A percentile compares a stretch with the other conserved stretches of the same genome.
Conservation (phyloP, 352 stramenopile species). For the Globisporangium paroecandrum region DNA sequence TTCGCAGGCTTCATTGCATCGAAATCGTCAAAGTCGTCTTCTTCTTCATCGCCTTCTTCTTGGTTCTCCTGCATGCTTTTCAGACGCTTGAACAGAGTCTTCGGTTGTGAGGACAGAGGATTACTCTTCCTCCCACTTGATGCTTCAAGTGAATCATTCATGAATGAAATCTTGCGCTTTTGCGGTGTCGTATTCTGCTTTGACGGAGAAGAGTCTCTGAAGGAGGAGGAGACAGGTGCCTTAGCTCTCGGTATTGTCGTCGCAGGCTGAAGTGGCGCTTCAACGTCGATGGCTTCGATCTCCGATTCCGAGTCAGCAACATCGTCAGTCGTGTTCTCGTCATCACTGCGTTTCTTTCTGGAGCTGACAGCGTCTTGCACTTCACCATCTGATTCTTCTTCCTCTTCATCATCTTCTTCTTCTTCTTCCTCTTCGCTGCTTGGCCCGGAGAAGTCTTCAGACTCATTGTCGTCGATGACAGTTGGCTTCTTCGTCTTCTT, state of each 20-base stretch:
- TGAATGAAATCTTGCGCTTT: slow-evolving; percentile 20
- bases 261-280: slow-evolving; percentile 4
- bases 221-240: neutral
- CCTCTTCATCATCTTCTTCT: slow-evolving; percentile 22
- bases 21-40: slow-evolving; percentile 20
- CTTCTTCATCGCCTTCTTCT: slow-evolving; percentile 19
- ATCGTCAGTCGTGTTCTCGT: slow-evolving; percentile 23
- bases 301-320: slow-evolving; percentile 14
- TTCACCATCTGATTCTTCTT: slow-evolving; percentile 6
- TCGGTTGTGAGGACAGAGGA: slow-evolving; percentile 3
- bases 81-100: slow-evolving; percentile 26
- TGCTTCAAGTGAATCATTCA: slow-evolving; percentile 1
- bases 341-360: slow-evolving; percentile 28
- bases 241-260: neutral
- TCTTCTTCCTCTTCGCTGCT: slow-evolving; percentile 33
- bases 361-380: neutral
- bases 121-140: neutral
- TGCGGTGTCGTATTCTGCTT: neutral
- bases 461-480: slow-evolving; percentile 47
- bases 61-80: slow-evolving; percentile 22
- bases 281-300: slow-evolving; percentile 12
- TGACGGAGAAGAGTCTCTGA: neutral
- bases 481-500: slow-evolving; percentile 35
- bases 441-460: slow-evolving; percentile 30
- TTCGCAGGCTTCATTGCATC: neutral